Evolutionary conservation across 106 monocot genomes (phyloP).

Genomic region (Acorus gramineus): DNA sequence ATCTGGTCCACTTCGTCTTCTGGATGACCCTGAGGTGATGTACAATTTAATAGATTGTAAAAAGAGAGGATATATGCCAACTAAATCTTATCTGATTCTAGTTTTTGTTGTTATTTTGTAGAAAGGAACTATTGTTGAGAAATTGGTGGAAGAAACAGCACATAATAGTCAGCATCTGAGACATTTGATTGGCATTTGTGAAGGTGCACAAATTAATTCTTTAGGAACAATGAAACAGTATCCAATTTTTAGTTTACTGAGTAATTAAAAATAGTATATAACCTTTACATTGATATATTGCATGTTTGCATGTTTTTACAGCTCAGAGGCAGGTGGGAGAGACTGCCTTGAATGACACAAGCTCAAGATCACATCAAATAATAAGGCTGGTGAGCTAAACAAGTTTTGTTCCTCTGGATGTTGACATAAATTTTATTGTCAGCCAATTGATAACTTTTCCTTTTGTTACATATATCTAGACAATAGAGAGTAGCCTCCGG

Average conservation of each 20-base stretch:
- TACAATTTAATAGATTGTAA: too few species aligned
- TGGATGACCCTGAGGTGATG: constrained; percentile 94
- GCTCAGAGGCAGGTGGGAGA: constrained; percentile 95
- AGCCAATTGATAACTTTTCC: too few species aligned
- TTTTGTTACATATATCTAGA: constrained; percentile 26
- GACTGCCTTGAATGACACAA: constrained; percentile 88
- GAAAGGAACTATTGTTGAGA: constrained; percentile 96
- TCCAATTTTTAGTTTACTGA: too few species aligned
- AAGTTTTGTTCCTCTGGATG: not conserved
- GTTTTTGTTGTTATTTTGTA: constrained; percentile 11
- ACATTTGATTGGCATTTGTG: constrained; percentile 80
- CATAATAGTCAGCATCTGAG: constrained; percentile 72
- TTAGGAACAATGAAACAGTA: not conserved
- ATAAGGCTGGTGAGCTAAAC: constrained; percentile 66
- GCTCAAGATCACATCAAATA: constrained; percentile 98
- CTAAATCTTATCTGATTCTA: not conserved
- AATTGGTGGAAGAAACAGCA: constrained; percentile 79
- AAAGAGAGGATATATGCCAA: too few species aligned
- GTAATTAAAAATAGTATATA: too few species aligned
- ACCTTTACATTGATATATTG: not conserved
- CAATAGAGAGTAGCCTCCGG: constrained; percentile 70
- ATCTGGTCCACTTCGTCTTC: constrained; percentile 73
- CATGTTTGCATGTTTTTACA: constrained; percentile 15
- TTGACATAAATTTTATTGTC: not conserved
- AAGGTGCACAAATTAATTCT: constrained; percentile 36